These are phyloP conservation scores for Solanum verrucosum DNA, from an alignment of 257 asterid species.

Conservation along the genomic window DNA sequence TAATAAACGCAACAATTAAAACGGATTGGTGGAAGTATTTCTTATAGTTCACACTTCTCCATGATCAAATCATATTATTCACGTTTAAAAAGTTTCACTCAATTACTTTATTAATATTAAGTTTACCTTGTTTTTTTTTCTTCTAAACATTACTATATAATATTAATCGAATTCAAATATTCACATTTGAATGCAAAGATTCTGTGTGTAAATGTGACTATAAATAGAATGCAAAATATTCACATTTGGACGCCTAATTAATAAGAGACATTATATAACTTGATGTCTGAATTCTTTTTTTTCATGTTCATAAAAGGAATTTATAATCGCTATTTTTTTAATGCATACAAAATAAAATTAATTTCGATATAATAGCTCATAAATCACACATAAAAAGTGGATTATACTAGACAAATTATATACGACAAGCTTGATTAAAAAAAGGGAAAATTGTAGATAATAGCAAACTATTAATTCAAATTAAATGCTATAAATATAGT, in stretches of 20 bases:
- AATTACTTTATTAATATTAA: not conserved
- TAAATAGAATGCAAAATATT: not conserved
- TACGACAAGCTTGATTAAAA: no score
- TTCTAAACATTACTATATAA: no score
- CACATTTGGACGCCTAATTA: not conserved
- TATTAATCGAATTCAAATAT: not conserved
- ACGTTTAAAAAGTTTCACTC: not conserved
- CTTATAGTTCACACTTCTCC: not conserved
- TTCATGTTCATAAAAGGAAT: not conserved
- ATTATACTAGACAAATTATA: not conserved
- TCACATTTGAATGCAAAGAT: not conserved
- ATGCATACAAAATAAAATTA: not conserved
- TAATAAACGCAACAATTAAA: no score
- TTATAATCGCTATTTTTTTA: no score
- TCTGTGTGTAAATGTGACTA: not conserved
- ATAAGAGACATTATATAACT: not conserved
- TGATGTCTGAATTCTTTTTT: not conserved
- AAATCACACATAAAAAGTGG: not conserved
- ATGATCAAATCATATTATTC: not conserved
- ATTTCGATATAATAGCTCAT: accelerated
- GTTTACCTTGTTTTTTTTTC: not conserved
- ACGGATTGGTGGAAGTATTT: not conserved
- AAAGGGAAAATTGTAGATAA: no score
- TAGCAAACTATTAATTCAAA: no score
- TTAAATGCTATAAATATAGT: no score